A percentile compares a stretch with the other conserved stretches of the same genome.
These are phyloP conservation scores for Leucocoprinus birnbaumii DNA, from an alignment of 768 basidiomycete species.

Conservation along the genomic window DNA sequence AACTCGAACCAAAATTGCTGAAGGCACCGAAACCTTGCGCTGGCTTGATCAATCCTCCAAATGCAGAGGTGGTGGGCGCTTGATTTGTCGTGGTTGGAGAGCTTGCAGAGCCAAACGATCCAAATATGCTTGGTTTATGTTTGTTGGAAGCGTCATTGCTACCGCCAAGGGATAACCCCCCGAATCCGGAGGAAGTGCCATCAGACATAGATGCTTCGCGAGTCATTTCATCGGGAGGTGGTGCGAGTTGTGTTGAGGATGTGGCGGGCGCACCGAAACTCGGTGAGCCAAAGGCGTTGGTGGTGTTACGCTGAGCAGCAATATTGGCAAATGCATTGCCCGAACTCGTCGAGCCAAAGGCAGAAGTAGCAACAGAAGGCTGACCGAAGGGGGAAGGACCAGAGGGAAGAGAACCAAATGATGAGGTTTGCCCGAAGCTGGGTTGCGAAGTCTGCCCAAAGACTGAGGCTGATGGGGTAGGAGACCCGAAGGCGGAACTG, in stretches of 20 bases:
- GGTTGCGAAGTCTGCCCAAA: constrained; percentile 30
- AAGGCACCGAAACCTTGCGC: constrained; percentile 35
- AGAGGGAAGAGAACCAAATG: constrained; percentile 19
- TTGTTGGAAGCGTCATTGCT: constrained; percentile 22
- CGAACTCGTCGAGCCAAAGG: constrained; percentile 22
- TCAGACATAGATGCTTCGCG: constrained; percentile 49
- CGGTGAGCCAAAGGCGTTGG: constrained; percentile 21
- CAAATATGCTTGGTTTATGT: constrained; percentile 32
- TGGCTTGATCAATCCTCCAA: constrained; percentile 31
- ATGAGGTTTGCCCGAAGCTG: constrained; percentile 18
- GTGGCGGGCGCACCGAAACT: constrained; percentile 18
- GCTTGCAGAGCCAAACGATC: constrained; percentile 26
- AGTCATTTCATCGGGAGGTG: constrained; percentile 30
- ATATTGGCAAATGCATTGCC: constrained; percentile 22
- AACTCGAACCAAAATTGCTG: constrained; percentile 18
- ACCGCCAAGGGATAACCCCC: constrained; percentile 32
- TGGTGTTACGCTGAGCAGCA: neutral
- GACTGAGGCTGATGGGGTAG: constrained; percentile 15
- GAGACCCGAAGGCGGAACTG: constrained; percentile 5
- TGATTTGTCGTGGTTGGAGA: constrained; percentile 18
- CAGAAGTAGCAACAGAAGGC: constrained; percentile 12
- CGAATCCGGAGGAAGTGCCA: constrained; percentile 34
- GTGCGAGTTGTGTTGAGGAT: constrained; percentile 13
- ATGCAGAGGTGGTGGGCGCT: constrained; percentile 19
- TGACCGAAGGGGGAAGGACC: constrained; percentile 29